Base-by-base conservation (phyloP, 805 yeast species). In the Groenewaldozyma salmanticensis region DNA sequence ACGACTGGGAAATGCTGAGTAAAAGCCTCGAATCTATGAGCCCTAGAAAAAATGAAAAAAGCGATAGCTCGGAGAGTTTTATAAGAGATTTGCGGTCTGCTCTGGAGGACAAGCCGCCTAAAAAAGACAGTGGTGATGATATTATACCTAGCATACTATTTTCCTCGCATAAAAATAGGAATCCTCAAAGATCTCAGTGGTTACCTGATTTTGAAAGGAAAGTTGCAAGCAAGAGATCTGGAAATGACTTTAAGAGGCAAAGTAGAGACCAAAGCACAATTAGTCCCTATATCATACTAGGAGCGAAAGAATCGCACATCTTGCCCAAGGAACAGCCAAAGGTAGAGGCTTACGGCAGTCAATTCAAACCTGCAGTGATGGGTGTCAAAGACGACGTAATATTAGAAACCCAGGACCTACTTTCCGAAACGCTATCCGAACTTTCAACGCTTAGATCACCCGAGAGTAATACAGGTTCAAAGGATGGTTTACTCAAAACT, bases 281-380 rank as follows among this genome's bases (percentile, higher is more conserved):
- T 7, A 38, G 37, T 17, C 40, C 44, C 5, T 51, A 46, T 31
- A 48, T 52, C 24, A 45, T 52, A 19, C 45, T 52, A 2, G 52
- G 51, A 1, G 53, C 56, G 7, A 33, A 37, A 13, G 27, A 41
- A 7, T 45, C 54, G 7, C 29, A 47, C 17, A 37, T 49, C 9
- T 38, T 49, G 4, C 54, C 54, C 5, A 33, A 35, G 15, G 34
- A 22, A 21, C 15, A 44, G 16, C 52, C 51, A 2, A 24, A 31
- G 18, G 33, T 27, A 13, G 29, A 24, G 29, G 7, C 29, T 13
- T 24, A 9, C 13, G 29, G 29, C 7, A 24, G 29, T 24, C 11
- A 24, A 13, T 24, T 24, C 13, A 24, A 24, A 24, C 29, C 29
- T 24, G 29, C 29, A 24, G 29, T 24, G 7, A 24, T 24, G 29